Conservation (phyloP, 768 basidiomycete species). For the Kwoniella shandongensis region DNA sequence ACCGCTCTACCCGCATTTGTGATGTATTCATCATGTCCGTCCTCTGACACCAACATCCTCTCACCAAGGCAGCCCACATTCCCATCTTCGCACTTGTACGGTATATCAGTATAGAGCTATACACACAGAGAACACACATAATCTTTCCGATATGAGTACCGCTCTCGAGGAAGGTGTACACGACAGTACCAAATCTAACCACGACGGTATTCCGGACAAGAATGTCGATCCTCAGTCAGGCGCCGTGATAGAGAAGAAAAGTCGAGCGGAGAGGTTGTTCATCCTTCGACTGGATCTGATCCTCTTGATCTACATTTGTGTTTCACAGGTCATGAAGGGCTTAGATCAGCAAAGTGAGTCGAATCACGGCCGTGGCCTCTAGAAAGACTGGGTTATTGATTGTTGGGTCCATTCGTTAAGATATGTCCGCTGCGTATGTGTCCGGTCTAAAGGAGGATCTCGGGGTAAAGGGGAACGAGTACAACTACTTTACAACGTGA, state of each 20-base stretch:
- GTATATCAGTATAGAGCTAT: too few relatives aligned
- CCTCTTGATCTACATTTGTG: slow-evolving; percentile 32
- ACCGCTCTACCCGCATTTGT: too few relatives aligned
- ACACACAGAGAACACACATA: too few relatives aligned
- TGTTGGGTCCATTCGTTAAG: background rate
- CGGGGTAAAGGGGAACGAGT: slow-evolving; percentile 22
- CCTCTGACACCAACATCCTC: too few relatives aligned
- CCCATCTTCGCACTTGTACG: too few relatives aligned
- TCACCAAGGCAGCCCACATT: too few relatives aligned
- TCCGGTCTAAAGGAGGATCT: slow-evolving; percentile 37
- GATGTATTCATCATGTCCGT: too few relatives aligned
- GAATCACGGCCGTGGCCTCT: background rate
- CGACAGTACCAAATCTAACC: too few relatives aligned
- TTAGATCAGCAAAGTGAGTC: slow-evolving; percentile 19
- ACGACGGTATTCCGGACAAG: too few relatives aligned
- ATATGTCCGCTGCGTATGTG: slow-evolving; percentile 23
- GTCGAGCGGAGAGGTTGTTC: slow-evolving; percentile 21
- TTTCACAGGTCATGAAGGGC: slow-evolving; percentile 39
- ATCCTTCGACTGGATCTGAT: slow-evolving; percentile 31
- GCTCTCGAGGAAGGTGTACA: too few relatives aligned
- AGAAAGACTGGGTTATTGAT: background rate
- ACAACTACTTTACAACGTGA: slow-evolving; percentile 37
- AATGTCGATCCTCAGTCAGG: slow-evolving; percentile 20
- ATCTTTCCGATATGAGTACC: too few relatives aligned
- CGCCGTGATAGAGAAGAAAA: slow-evolving; percentile 20